Evolutionary conservation across 179 eudicot genomes (phyloP).

Genomic region (Patellifolia procumbens): DNA sequence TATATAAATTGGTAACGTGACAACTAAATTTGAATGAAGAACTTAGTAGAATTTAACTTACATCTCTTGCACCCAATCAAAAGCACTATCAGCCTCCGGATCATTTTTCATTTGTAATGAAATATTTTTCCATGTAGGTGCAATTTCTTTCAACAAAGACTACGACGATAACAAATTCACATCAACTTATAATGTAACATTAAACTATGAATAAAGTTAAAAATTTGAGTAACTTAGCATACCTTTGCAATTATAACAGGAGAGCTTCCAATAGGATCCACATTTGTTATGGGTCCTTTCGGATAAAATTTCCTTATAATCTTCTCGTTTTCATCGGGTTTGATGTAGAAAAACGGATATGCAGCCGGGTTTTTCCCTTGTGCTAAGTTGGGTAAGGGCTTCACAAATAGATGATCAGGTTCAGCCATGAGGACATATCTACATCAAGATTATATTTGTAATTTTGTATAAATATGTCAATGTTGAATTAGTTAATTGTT

Average conservation of each 20-base stretch:
- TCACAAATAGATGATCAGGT: conserved; percentile 70
- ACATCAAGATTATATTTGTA: conserved; percentile 2
- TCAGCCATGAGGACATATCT: conserved; percentile 73
- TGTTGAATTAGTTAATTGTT: no score
- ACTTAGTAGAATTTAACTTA: conserved; percentile 17
- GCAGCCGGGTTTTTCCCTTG: conserved; percentile 47
- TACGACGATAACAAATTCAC: background rate
- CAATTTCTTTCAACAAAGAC: conserved; percentile 63
- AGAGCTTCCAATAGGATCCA: conserved; percentile 77
- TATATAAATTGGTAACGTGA: background rate
- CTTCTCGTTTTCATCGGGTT: conserved; percentile 48
- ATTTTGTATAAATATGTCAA: background rate
- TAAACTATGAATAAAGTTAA: no score
- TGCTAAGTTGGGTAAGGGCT: conserved; percentile 65
- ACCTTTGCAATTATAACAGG: conserved; percentile 72
- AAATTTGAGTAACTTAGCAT: no score
- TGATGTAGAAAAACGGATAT: conserved; percentile 69
- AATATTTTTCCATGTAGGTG: conserved; percentile 81
- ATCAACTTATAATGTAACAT: background rate
- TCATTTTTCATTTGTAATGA: conserved; percentile 71
- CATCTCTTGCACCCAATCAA: conserved; percentile 92
- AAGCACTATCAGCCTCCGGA: conserved; percentile 62
- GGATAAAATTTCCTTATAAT: conserved; percentile 59
- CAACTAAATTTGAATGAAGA: background rate
- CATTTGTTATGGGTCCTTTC: conserved; percentile 56